A percentile compares a stretch with the other conserved stretches of the same genome.
Evolutionary conservation across 768 basidiomycete genomes (phyloP).

Genomic region (Trametes sanguinea): DNA sequence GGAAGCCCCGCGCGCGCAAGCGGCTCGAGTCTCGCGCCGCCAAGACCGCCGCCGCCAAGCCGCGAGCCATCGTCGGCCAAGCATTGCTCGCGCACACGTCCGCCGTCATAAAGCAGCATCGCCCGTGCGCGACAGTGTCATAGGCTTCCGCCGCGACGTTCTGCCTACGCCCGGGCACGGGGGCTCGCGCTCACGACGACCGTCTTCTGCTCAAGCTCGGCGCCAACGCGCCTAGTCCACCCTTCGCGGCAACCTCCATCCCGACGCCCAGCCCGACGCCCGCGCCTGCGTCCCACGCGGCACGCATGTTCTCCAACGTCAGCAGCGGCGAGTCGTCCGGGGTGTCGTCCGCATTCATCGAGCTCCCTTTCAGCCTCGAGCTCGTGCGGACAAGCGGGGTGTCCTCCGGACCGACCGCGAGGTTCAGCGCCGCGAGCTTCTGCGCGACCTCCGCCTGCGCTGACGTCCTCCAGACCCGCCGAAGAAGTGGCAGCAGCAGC

Average conservation of each 20-base stretch:
- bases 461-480: background rate
- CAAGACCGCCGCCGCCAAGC: background rate
- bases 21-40: no score
- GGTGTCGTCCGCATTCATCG: background rate
- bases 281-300: conserved; percentile 13
- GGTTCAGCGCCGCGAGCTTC: background rate
- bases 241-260: background rate
- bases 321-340: conserved; percentile 14
- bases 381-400: background rate
- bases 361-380: background rate
- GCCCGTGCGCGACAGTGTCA: background rate
- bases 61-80: background rate
- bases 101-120: background rate
- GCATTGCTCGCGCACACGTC: background rate
- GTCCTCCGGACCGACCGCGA: background rate
- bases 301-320: conserved; percentile 17
- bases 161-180: no score
- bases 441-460: background rate
- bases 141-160: no score
- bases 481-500: no score
- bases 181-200: background rate
- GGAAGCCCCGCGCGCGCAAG: background rate
- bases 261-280: conserved; percentile 8
- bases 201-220: conserved; percentile 15
- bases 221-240: background rate